A percentile compares a stretch with the other conserved stretches of the same genome.
These are phyloP conservation scores for Claviceps sp. DNA, from an alignment of 2,329 filamentous ascomycete genomes.

Conservation along the genomic window DNA sequence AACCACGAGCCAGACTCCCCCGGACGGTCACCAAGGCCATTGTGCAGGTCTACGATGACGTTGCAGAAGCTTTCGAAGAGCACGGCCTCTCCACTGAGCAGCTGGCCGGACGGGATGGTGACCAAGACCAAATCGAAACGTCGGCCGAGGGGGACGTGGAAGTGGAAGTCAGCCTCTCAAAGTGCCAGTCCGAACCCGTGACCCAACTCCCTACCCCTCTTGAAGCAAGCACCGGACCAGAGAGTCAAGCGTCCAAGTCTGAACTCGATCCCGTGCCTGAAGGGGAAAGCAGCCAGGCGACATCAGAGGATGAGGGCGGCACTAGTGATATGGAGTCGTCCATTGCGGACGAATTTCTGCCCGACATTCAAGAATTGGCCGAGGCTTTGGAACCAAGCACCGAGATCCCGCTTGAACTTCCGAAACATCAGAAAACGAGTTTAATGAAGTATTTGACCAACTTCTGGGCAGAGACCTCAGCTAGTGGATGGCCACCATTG, in stretches of 20 bases:
- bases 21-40: constrained; percentile 89
- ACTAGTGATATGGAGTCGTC: constrained; percentile 61
- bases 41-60: constrained; percentile 89
- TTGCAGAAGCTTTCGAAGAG: constrained; percentile 84
- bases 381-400: constrained; percentile 47
- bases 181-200: constrained; percentile 8
- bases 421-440: constrained; percentile 85
- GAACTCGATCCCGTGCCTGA: constrained; percentile 17
- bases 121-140: constrained; percentile 9
- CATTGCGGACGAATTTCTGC: constrained; percentile 53
- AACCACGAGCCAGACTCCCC: constrained; percentile 67
- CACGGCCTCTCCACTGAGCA: constrained; percentile 45
- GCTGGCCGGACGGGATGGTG: constrained; percentile 11
- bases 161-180: constrained; percentile 8
- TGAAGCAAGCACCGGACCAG: constrained; percentile 11
- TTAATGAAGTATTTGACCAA: constrained; percentile 92
- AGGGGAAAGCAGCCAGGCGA: constrained; percentile 33
- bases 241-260: constrained; percentile 13
- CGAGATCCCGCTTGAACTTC: constrained; percentile 58
- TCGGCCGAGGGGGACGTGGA: constrained; percentile 8
- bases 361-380: constrained; percentile 48
- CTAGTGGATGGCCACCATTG: constrained; percentile 82
- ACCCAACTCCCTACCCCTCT: constrained; percentile 10
- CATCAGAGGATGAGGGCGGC: constrained; percentile 54
- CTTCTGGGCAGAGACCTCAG: constrained; percentile 96